phyloP scores from a whole-genome alignment of 345 rosid species.

The Citrus maxima region DNA sequence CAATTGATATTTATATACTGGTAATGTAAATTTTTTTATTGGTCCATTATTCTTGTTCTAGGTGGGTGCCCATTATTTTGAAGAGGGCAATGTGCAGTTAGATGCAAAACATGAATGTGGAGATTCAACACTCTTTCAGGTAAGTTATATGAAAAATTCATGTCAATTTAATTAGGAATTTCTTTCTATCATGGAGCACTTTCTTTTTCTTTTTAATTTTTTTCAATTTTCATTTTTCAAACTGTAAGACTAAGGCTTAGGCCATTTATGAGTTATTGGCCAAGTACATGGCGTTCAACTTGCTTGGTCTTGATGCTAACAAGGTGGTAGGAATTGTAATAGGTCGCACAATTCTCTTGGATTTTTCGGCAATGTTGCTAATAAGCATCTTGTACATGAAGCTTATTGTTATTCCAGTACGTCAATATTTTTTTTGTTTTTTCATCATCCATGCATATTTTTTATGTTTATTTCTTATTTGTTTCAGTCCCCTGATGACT shows the following conservation, averaged over 20 bases:
- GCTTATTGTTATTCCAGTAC: not conserved
- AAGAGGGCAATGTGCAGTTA: conserved; percentile 98
- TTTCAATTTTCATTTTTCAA: not conserved
- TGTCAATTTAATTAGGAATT: not conserved
- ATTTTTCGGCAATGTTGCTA: not conserved
- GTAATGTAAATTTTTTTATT: not conserved
- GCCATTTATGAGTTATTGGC: not conserved
- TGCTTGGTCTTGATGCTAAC: not conserved
- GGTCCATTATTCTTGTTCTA: conserved; percentile 22
- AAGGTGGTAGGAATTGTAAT: no score
- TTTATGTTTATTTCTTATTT: conserved; percentile 13
- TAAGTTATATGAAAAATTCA: conserved; percentile 38
- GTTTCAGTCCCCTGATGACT: conserved; percentile 83
- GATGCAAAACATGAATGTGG: conserved; percentile 83
- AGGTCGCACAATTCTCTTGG: not conserved
- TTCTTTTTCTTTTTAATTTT: not conserved
- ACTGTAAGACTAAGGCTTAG: not conserved
- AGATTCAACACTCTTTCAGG: conserved; percentile 90
- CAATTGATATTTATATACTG: conserved; percentile 6
- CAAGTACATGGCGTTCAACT: not conserved
- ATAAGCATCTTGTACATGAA: not conserved
- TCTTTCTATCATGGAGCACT: not conserved
- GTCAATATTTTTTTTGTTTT: not conserved
- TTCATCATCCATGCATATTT: not conserved
- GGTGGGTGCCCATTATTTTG: conserved; percentile 98